Conservation (phyloP, 2,329 filamentous ascomycete genomes). For the Aspergillus quadrilineatus region DNA sequence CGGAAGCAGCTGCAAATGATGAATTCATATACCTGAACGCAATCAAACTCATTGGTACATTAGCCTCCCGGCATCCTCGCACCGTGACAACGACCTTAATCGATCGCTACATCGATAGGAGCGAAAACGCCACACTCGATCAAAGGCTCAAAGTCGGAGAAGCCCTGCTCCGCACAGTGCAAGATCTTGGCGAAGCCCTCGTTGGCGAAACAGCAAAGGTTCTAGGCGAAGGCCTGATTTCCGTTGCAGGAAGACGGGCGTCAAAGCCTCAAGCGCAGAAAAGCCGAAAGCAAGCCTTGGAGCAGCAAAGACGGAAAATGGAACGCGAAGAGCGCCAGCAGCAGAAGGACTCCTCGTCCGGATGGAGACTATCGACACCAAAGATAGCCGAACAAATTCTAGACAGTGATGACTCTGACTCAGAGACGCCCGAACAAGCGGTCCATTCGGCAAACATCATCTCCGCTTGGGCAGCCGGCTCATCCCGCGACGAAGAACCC, state of each 20-base stretch:
- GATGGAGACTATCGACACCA: slow-evolving; percentile 31
- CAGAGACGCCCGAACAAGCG: slow-evolving; percentile 34
- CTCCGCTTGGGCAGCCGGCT: slow-evolving; percentile 42
- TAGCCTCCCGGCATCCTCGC: slow-evolving; percentile 43
- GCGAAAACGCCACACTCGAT: slow-evolving; percentile 38
- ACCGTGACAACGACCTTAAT: slow-evolving; percentile 43
- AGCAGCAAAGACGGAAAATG: slow-evolving; percentile 26
- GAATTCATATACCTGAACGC: slow-evolving; percentile 47
- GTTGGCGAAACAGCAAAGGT: slow-evolving; percentile 38
- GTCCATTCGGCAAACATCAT: slow-evolving; percentile 38
- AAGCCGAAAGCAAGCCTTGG: slow-evolving; percentile 26
- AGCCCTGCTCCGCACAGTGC: slow-evolving; percentile 41
- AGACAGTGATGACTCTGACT: slow-evolving; percentile 18
- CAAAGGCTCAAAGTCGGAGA: slow-evolving; percentile 45
- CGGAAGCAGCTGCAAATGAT: slow-evolving; percentile 34
- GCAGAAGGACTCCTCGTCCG: slow-evolving; percentile 28
- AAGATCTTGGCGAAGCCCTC: slow-evolving; percentile 41
- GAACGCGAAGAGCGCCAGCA: slow-evolving; percentile 32
- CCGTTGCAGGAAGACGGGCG: slow-evolving; percentile 41
- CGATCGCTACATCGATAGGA: slow-evolving; percentile 41
- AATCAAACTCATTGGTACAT: slow-evolving; percentile 41
- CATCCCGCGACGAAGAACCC: slow-evolving; percentile 38
- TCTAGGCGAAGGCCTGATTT: slow-evolving; percentile 40
- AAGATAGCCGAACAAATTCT: slow-evolving; percentile 1
- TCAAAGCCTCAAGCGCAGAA: slow-evolving; percentile 37